Base-by-base conservation (phyloP, 768 basidiomycete species). In the Leccinum olivaceopallidum region DNA sequence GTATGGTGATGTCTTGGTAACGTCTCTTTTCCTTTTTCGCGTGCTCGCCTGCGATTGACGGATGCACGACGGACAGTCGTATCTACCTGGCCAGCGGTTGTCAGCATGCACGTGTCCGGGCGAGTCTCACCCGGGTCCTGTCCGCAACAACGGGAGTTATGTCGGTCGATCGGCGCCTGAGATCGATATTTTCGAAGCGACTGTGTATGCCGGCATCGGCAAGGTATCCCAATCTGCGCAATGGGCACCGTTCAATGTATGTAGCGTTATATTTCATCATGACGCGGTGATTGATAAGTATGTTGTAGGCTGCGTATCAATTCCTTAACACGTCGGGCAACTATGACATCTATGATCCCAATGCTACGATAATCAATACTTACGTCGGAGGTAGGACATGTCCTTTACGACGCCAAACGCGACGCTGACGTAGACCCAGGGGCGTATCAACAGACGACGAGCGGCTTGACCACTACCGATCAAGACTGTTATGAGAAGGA, bases 111-210 rank as follows among this genome's bases (percentile, higher is more conserved):
- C 86, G 0, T 87, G 86, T 67, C 66, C 76, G 0, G 77, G 78
- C 20, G 86, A 87, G 63, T 75, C 78, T 1, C 85, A 86, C 69
- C 85, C 85, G 2, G 85, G 85, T 13, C 85, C 85, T 6, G 66
- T 78, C 13, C 75, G 73, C 32, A 26, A 76, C 64, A 69, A 85
- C 57, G 85, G 85, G 14, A 73, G 72, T 3, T 85, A 79, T 60
- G 77, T 79, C 2, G 85, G 85, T 1, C 71, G 85, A 22, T 71
- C 78, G 3, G 85, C 85, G 20, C 85, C 85, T 7, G 85, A 86
- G 66, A 84, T 86, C 42, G 85, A 86, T 66, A 73, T 86, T 48
- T 77, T 86, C 59, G 85, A 86, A 63, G 85, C 85, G 3, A 74
- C 72, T 2, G 69, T 74, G 49, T 74, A 74, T 58, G 1, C 0